Base-by-base conservation (phyloP, 2,329 filamentous ascomycete genomes). In the Ascocoryne sarcoides region DNA sequence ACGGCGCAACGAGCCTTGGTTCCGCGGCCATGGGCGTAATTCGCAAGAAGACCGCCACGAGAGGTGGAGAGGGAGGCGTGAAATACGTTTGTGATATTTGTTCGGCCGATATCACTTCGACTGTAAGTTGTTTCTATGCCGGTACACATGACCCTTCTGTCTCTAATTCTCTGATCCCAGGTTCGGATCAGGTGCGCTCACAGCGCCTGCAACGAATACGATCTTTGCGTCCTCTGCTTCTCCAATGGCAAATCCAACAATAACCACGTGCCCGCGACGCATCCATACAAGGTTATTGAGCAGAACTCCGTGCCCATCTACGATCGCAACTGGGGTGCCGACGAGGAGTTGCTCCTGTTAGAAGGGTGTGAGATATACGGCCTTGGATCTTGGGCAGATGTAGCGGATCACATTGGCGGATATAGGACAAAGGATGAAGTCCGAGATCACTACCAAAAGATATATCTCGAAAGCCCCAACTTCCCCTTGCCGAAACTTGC, bases 81-180 rank as follows among this genome's bases (percentile, higher is more conserved):
- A 95, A 96, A 62, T 98, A 94, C 62, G 87, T 96, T 51, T 98
- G 92, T 69, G 93, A 98, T 63, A 82, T 94, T 44, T 98, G 92
- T 63, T 94, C 87, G 32, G 86, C 86, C 43, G 92, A 98, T 62
- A 94, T 98, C 53, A 98, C 92, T 34, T 92, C 89, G 4, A 98
- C 92, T 34, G 92, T 94, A 73, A 58, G 82, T 71, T 21, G 36
- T n/a, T 30, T 39, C 19, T 14, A 39, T 31, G 16, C 33, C 29
- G 32, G 30, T 33, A 38, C 26, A 19, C 12, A 31, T n/a, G 10
- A 34, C 26, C 14, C 8, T 21, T 12, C 23, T 42, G 17, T 31
- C 9, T 28, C 16, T 12, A 30, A 34, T 31, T 41, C 17, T 17
- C 39, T n/a, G n/a, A n/a, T 35, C 15, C 18, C 40, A 95, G 87